Percentiles rank a stretch among this genome's conserved stretches.
Conservation (phyloP, 2,329 filamentous ascomycete species). For the Sarocladiaceae sp. region DNA sequence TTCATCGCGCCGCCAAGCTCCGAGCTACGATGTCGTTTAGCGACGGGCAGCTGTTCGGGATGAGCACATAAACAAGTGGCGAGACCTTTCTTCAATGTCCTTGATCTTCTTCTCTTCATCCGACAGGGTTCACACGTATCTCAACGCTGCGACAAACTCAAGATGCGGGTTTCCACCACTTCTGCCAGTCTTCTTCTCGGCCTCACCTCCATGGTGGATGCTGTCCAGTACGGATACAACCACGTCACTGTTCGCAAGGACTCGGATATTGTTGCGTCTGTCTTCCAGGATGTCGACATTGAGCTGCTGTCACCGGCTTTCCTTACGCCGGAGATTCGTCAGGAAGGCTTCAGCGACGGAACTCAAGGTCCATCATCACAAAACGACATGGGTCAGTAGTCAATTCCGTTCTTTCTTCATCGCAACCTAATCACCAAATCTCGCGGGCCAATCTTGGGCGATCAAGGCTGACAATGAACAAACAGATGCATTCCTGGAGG, state of each 20-base stretch:
- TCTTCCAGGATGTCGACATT: slow-evolving; percentile 14
- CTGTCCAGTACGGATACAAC: slow-evolving; percentile 15
- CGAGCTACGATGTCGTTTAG: no score
- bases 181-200: slow-evolving; percentile 7
- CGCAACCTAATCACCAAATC: background rate
- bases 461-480: background rate
- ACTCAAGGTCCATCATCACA: slow-evolving; percentile 17
- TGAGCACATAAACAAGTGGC: no score
- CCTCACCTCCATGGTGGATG: slow-evolving; percentile 11
- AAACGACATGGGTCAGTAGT: slow-evolving; percentile 14
- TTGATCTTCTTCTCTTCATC: no score
- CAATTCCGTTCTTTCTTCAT: background rate
- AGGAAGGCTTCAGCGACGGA: slow-evolving; percentile 15
- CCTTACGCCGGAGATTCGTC: slow-evolving; percentile 11
- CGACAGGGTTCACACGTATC: no score
- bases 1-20: no score
- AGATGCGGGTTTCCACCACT: no score
- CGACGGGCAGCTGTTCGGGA: no score
- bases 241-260: slow-evolving; percentile 12
- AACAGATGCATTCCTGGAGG: slow-evolving; percentile 14
- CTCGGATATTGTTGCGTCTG: slow-evolving; percentile 10
- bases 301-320: slow-evolving; percentile 16
- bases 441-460: background rate
- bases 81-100: no score
- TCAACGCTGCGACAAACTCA: no score